Evolutionary conservation across 805 yeast genomes (phyloP).

Genomic region (Wickerhamomyces alni): DNA sequence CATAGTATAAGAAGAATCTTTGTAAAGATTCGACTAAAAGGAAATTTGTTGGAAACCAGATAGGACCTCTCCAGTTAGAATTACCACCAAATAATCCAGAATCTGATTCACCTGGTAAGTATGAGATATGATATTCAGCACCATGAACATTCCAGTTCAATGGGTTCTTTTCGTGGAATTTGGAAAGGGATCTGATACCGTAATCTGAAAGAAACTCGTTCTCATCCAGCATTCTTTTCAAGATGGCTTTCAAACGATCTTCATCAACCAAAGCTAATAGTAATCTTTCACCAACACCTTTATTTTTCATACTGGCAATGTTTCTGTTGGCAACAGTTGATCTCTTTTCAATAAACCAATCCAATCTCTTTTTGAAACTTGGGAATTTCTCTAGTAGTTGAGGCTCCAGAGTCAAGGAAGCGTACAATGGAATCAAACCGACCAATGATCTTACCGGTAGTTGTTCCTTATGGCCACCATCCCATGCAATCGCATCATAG

Average conservation of each 20-base stretch:
- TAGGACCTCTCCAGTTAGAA: slow-evolving; percentile 96
- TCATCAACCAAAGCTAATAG: slow-evolving; percentile 74
- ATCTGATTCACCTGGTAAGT: slow-evolving; percentile 85
- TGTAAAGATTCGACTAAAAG: slow-evolving; percentile 81
- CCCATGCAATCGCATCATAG: slow-evolving; percentile 87
- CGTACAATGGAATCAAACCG: slow-evolving; percentile 88
- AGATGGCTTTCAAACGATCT: slow-evolving; percentile 69
- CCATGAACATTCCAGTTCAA: slow-evolving; percentile 82
- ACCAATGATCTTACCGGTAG: slow-evolving; percentile 86
- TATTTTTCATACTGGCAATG: slow-evolving; percentile 71
- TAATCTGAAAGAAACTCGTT: slow-evolving; percentile 76
- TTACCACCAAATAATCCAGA: slow-evolving; percentile 95
- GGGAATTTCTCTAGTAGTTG: slow-evolving; percentile 74
- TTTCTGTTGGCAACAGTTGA: slow-evolving; percentile 69
- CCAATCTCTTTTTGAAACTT: slow-evolving; percentile 71
- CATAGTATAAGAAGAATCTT: slow-evolving; percentile 83
- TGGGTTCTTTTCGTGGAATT: slow-evolving; percentile 79
- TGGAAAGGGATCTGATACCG: slow-evolving; percentile 86
- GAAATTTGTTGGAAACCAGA: slow-evolving; percentile 93
- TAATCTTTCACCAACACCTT: slow-evolving; percentile 78
- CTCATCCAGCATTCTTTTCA: slow-evolving; percentile 79
- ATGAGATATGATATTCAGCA: slow-evolving; percentile 58
- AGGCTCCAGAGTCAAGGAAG: slow-evolving; percentile 83
- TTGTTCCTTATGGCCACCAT: slow-evolving; percentile 56
- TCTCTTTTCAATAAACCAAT: slow-evolving; percentile 76